Conservation (phyloP, 257 asterid species). For the Rauvolfia tetraphylla region DNA sequence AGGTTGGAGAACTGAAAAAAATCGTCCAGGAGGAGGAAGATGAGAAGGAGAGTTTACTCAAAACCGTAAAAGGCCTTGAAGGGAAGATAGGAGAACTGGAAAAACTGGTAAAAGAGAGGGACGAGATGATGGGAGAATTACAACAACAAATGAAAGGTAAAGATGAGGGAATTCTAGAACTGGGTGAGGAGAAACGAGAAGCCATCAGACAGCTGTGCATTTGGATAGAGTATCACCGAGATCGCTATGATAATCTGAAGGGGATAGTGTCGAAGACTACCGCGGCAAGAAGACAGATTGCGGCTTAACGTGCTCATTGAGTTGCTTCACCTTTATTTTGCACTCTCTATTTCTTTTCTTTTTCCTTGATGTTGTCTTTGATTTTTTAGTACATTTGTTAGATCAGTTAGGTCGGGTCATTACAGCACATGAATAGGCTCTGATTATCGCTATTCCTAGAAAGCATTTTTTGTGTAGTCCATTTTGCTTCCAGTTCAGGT, state of each 20-base stretch:
- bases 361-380: background rate
- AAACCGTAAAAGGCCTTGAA: conserved; percentile 32
- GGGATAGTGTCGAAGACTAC: conserved; percentile 46
- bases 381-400: conserved; percentile 12
- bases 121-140: conserved; percentile 39
- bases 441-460: background rate
- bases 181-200: conserved; percentile 77
- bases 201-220: conserved; percentile 77
- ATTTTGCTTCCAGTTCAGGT: conserved; percentile 12
- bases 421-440: conserved; percentile 1
- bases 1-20: conserved; percentile 36
- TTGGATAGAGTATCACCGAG: conserved; percentile 74
- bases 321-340: background rate
- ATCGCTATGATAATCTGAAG: conserved; percentile 56
- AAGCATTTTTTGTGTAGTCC: background rate
- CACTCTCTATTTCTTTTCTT: too few species aligned
- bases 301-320: conserved; percentile 29
- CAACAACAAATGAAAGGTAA: conserved; percentile 46
- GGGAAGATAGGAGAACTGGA: conserved; percentile 42
- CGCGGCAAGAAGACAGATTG: conserved; percentile 42
- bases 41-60: conserved; percentile 39
- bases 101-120: conserved; percentile 39
- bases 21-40: conserved; percentile 34
- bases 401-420: background rate
- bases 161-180: conserved; percentile 48